phyloP scores from a whole-genome alignment of 2,329 filamentous ascomycete species.

The Sclerotinia nivalis region DNA sequence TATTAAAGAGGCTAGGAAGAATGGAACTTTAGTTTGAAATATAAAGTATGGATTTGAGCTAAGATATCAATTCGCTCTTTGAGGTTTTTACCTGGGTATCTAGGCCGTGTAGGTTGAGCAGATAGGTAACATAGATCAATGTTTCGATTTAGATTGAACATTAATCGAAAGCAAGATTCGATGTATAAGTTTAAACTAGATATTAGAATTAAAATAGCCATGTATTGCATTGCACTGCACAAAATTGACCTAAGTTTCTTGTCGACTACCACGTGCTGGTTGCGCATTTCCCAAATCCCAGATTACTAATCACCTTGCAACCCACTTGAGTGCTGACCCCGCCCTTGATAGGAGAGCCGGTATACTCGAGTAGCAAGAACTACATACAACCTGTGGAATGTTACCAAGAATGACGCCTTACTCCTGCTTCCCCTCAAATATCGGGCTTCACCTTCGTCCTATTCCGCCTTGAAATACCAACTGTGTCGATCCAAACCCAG shows the following conservation, averaged over 20 bases:
- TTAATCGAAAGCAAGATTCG: neutral
- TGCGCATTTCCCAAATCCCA: neutral
- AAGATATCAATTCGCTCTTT: neutral
- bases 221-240: neutral
- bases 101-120: too few relatives aligned
- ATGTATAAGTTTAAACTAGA: too few relatives aligned
- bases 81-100: neutral
- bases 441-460: neutral
- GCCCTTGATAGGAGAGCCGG: too few relatives aligned
- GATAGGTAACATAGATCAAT: neutral
- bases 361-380: too few relatives aligned
- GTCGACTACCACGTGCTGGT: too few relatives aligned
- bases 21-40: neutral
- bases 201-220: neutral
- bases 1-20: neutral
- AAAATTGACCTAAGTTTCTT: too few relatives aligned
- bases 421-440: neutral
- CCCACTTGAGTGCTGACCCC: neutral
- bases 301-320: constrained; percentile 16
- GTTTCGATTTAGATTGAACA: neutral
- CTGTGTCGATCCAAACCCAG: neutral
- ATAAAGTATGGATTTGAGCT: neutral
- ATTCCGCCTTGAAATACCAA: neutral
- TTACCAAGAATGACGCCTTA: constrained; percentile 1
- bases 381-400: neutral